Percentiles rank a stretch among this genome's conserved stretches.
Evolutionary conservation across 2,329 filamentous ascomycete species (phyloP).

Genomic region (Hymenoscyphus albidus): DNA sequence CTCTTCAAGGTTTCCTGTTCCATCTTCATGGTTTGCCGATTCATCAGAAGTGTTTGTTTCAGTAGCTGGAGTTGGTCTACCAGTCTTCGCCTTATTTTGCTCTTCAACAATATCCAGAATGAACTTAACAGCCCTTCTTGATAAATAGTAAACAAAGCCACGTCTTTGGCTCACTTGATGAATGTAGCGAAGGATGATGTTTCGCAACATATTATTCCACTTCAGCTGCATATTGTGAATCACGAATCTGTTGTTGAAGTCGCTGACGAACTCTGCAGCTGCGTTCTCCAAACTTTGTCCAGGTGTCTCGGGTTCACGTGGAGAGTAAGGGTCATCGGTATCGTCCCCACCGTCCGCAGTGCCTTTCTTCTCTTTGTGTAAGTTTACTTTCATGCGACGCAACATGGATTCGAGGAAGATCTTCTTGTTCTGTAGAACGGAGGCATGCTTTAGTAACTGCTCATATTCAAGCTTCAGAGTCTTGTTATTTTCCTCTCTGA

Average conservation of each 20-base stretch:
- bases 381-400: conserved; percentile 32
- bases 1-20: conserved; percentile 47
- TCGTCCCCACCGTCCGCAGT: conserved; percentile 30
- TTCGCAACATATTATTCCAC: conserved; percentile 94
- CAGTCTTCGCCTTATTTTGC: conserved; percentile 59
- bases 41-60: conserved; percentile 29
- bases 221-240: conserved; percentile 97
- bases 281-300: conserved; percentile 60
- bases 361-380: conserved; percentile 29
- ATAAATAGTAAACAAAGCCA: conserved; percentile 97
- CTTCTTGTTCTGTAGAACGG: conserved; percentile 55
- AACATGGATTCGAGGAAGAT: conserved; percentile 55
- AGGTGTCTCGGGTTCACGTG: conserved; percentile 39
- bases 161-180: conserved; percentile 95
- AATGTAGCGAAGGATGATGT: conserved; percentile 94
- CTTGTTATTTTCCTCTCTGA: conserved; percentile 48
- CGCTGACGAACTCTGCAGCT: conserved; percentile 78
- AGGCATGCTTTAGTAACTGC: conserved; percentile 52
- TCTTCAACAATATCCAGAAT: conserved; percentile 97
- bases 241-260: conserved; percentile 98
- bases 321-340: conserved; percentile 33
- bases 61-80: conserved; percentile 33
- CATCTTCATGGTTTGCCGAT: conserved; percentile 19
- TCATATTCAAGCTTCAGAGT: conserved; percentile 57
- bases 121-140: conserved; percentile 91